Percentiles rank a stretch among this genome's conserved stretches.
These are phyloP conservation scores for Penicillium roqueforti DNA, from an alignment of 495 filamentous ascomycete genomes.

Conservation along the genomic window DNA sequence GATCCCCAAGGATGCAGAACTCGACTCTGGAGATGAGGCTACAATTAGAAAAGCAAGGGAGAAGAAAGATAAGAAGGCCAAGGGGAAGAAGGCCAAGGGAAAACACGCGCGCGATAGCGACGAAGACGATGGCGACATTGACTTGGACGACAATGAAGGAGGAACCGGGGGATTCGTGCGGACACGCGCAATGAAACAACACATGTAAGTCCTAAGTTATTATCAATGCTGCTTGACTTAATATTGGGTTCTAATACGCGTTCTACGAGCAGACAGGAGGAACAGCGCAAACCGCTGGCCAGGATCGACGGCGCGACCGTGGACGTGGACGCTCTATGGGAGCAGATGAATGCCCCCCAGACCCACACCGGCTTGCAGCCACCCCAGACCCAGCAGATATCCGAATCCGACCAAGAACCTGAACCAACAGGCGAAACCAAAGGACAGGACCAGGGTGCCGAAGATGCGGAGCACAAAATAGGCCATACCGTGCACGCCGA, in stretches of 20 bases:
- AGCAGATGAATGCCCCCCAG: constrained; percentile 61
- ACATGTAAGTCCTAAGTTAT: constrained; percentile 37
- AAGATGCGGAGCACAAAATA: constrained; percentile 13
- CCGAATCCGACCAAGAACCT: constrained; percentile 13
- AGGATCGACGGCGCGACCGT: constrained; percentile 68
- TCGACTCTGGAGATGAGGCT: constrained; percentile 74
- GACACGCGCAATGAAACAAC: constrained; percentile 67
- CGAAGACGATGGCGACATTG: constrained; percentile 47
- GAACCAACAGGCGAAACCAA: constrained; percentile 14
- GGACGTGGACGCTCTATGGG: constrained; percentile 89
- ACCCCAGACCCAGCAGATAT: constrained; percentile 15
- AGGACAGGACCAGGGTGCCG: constrained; percentile 22
- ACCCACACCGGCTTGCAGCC: constrained; percentile 13
- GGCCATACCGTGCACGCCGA: constrained; percentile 18
- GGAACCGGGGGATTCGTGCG: constrained; percentile 79
- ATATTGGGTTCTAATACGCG: constrained; percentile 8
- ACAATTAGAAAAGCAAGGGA: constrained; percentile 61
- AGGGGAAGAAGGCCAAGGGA: constrained; percentile 32
- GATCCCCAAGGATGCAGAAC: constrained; percentile 30
- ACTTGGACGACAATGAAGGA: constrained; percentile 53
- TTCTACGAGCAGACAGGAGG: constrained; percentile 50
- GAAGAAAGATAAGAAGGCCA: constrained; percentile 51
- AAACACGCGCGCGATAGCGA: constrained; percentile 39
- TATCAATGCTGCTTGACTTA: background rate
- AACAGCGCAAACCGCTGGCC: constrained; percentile 55